phyloP scores from a whole-genome alignment of 768 basidiomycete species.

The Xerocomus brunneocitrinus region DNA sequence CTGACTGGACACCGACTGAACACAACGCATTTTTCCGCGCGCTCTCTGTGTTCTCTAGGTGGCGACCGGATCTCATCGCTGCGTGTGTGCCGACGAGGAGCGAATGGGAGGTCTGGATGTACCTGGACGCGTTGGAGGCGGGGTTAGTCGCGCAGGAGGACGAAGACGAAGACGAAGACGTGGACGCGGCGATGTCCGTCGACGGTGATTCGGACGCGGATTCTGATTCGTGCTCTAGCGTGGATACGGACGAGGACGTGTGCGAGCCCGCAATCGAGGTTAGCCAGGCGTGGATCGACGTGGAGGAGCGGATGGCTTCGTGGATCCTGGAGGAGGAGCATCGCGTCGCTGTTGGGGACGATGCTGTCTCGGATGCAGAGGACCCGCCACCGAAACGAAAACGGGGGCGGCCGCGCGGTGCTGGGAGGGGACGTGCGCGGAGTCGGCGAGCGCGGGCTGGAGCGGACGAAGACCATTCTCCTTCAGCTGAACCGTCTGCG shows the following conservation, averaged over 20 bases:
- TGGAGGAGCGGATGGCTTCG: slow-evolving; percentile 32
- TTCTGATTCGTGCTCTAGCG: neutral
- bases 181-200: neutral
- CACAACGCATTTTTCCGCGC: slow-evolving; percentile 70
- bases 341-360: neutral
- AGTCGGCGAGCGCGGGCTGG: neutral
- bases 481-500: neutral
- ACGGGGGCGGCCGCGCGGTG: slow-evolving; percentile 6
- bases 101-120: slow-evolving; percentile 61
- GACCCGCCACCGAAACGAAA: slow-evolving; percentile 5
- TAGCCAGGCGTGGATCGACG: slow-evolving; percentile 33
- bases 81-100: slow-evolving; percentile 61
- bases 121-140: slow-evolving; percentile 50
- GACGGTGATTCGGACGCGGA: neutral
- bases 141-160: slow-evolving; percentile 18
- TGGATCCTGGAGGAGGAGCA: slow-evolving; percentile 16
- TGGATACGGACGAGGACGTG: neutral
- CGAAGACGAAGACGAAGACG: slow-evolving; percentile 8
- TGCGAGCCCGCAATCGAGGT: slow-evolving; percentile 33
- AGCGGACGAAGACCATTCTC: neutral
- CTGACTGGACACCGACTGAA: slow-evolving; percentile 62
- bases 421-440: slow-evolving; percentile 3
- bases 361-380: neutral
- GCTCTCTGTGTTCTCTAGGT: slow-evolving; percentile 59
- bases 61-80: slow-evolving; percentile 75